phyloP scores from a whole-genome alignment of 306 rosid species.

The Corylus americana region DNA sequence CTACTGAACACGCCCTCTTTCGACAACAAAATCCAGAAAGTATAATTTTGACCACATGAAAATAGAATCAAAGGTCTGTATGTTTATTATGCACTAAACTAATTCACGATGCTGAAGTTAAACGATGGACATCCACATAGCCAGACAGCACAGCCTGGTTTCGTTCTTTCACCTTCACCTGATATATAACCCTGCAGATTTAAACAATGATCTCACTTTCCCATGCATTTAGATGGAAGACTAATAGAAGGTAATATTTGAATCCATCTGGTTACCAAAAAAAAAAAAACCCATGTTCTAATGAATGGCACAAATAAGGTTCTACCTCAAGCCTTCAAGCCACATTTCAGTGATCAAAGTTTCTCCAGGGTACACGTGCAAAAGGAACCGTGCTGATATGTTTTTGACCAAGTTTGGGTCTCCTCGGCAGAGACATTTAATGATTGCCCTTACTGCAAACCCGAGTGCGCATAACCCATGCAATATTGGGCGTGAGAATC shows the following conservation, averaged over 20 bases:
- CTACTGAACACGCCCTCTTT: background rate
- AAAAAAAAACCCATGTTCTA: conserved; percentile 5
- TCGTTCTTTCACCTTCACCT: conserved; percentile 81
- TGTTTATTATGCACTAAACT: conserved; percentile 8
- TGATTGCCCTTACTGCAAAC: conserved; percentile 83
- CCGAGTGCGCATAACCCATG: conserved; percentile 95
- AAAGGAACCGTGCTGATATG: conserved; percentile 77
- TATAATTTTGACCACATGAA: background rate
- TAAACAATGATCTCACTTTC: conserved; percentile 6
- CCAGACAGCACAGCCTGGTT: conserved; percentile 71
- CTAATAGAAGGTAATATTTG: background rate
- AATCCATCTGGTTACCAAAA: conserved; percentile 1
- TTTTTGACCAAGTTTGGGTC: conserved; percentile 63
- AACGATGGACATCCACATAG: conserved; percentile 53
- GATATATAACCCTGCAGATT: conserved; percentile 74
- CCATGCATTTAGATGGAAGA: conserved; percentile 3
- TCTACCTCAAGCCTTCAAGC: conserved; percentile 76
- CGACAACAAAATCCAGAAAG: background rate
- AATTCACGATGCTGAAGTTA: conserved; percentile 53
- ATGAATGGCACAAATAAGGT: conserved; percentile 11
- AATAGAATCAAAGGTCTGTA: background rate
- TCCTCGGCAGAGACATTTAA: conserved; percentile 78
- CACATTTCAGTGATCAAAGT: conserved; percentile 91
- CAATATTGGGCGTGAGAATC: conserved; percentile 87
- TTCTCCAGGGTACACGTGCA: conserved; percentile 92